These are phyloP conservation scores for Candida anglica DNA, from an alignment of 805 yeast genomes.

Conservation along the genomic window DNA sequence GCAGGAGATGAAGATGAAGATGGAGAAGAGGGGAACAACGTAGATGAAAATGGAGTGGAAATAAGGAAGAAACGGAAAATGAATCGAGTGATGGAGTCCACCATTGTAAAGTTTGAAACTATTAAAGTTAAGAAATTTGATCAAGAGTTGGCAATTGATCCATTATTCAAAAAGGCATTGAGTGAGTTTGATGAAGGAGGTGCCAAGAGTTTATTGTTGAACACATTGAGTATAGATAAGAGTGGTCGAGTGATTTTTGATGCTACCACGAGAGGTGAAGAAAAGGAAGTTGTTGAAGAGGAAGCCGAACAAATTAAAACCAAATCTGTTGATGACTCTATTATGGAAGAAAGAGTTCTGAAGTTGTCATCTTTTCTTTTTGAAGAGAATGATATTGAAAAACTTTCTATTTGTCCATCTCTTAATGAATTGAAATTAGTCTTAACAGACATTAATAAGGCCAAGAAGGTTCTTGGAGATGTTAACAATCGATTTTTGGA, in stretches of 20 bases:
- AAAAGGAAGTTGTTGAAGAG: constrained; percentile 6
- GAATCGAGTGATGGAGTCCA: constrained; percentile 35
- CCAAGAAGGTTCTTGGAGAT: constrained; percentile 40
- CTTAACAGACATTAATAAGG: constrained; percentile 50
- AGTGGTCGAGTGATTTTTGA: constrained; percentile 62
- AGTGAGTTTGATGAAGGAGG: constrained; percentile 85
- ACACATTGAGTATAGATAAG: constrained; percentile 53
- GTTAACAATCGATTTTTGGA: constrained; percentile 33
- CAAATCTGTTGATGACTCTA: background rate
- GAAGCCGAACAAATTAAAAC: constrained; percentile 2
- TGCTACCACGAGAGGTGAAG: constrained; percentile 35
- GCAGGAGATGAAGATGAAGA: constrained; percentile 9
- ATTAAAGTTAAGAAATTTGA: constrained; percentile 55
- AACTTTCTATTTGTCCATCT: constrained; percentile 63
- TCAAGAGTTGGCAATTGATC: constrained; percentile 65
- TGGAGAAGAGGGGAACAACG: constrained; percentile 15
- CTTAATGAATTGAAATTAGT: constrained; percentile 56
- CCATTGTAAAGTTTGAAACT: constrained; percentile 47
- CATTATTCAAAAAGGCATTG: constrained; percentile 68
- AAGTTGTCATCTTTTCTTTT: background rate
- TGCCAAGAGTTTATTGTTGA: constrained; percentile 63
- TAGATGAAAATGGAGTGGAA: constrained; percentile 12
- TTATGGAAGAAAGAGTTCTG: too few relatives aligned
- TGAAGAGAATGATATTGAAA: constrained; percentile 12
- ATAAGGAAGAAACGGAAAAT: constrained; percentile 24